These are phyloP conservation scores for Aspergillus sp. DNA, from an alignment of 2,329 filamentous ascomycete genomes.

Conservation along the genomic window DNA sequence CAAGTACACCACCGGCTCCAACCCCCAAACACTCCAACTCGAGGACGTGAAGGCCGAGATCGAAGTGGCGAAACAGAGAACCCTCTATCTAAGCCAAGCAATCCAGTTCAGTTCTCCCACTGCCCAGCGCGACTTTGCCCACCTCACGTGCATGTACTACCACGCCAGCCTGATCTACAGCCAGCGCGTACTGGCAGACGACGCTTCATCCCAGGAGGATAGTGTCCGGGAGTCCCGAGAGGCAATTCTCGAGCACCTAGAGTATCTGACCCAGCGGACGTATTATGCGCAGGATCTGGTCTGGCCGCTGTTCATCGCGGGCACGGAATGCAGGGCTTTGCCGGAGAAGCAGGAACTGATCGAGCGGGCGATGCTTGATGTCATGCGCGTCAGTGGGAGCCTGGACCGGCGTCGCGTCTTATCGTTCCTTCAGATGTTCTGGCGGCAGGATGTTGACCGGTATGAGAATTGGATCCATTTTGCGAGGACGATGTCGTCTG, in stretches of 20 bases:
- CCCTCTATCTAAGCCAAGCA: constrained; percentile 12
- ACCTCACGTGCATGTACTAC: constrained; percentile 25
- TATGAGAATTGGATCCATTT: constrained; percentile 15
- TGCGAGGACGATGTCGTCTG: constrained; percentile 8
- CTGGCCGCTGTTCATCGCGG: constrained; percentile 28
- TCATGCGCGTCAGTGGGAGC: constrained; percentile 11
- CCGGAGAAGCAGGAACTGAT: constrained; percentile 4
- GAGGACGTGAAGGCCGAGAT: constrained; percentile 3
- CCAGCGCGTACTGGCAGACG: constrained; percentile 19
- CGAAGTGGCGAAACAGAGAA: constrained; percentile 14
- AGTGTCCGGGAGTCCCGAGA: constrained; percentile 4
- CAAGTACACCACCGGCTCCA: constrained; percentile 3
- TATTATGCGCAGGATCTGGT: constrained; percentile 25
- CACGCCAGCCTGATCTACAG: constrained; percentile 26
- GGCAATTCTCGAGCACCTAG: constrained; percentile 9
- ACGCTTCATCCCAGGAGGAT: background rate
- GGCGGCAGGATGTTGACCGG: constrained; percentile 2
- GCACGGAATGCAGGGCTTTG: constrained; percentile 18
- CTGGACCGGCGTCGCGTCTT: constrained; percentile 13
- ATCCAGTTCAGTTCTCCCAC: constrained; percentile 15
- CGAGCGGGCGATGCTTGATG: constrained; percentile 6
- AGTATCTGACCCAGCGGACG: constrained; percentile 5
- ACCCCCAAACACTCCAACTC: background rate
- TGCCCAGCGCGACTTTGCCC: constrained; percentile 17
- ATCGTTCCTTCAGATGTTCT: constrained; percentile 10